A percentile compares a stretch with the other conserved stretches of the same genome.
Conservation (phyloP, 1,139 yeast species). For the Saccharomycopsis crataegensis region DNA sequence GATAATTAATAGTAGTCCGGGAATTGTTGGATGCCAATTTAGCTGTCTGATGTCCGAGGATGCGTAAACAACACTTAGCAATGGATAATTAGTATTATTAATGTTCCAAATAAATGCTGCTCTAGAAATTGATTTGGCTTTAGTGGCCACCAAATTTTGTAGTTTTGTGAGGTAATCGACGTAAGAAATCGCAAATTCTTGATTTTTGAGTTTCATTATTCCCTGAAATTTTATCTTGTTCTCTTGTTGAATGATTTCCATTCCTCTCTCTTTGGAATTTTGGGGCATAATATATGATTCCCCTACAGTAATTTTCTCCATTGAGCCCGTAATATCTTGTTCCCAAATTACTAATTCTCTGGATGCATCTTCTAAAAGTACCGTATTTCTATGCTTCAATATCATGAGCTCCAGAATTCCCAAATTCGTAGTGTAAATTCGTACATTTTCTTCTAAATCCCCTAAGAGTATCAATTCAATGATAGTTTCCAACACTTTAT, state of each 20-base stretch:
- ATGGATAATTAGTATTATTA: neutral
- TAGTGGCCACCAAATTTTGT: constrained; percentile 9
- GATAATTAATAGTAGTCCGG: constrained; percentile 6
- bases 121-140: neutral
- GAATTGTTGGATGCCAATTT: constrained; percentile 13
- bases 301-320: neutral
- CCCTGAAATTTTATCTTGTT: neutral
- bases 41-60: neutral
- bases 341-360: neutral
- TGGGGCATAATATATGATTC: neutral
- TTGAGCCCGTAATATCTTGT: neutral
- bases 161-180: neutral
- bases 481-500: neutral
- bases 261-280: neutral
- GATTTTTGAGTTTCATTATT: neutral
- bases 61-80: neutral
- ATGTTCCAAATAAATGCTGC: constrained; percentile 13
- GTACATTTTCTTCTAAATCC: constrained; percentile 6
- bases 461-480: constrained; percentile 11
- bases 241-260: neutral
- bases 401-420: neutral
- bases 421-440: constrained; percentile 5
- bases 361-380: neutral
- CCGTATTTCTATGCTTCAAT: neutral
- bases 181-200: neutral